Conservation (phyloP, 2,329 filamentous ascomycete species). For the Aspergillus novofumigatus region DNA sequence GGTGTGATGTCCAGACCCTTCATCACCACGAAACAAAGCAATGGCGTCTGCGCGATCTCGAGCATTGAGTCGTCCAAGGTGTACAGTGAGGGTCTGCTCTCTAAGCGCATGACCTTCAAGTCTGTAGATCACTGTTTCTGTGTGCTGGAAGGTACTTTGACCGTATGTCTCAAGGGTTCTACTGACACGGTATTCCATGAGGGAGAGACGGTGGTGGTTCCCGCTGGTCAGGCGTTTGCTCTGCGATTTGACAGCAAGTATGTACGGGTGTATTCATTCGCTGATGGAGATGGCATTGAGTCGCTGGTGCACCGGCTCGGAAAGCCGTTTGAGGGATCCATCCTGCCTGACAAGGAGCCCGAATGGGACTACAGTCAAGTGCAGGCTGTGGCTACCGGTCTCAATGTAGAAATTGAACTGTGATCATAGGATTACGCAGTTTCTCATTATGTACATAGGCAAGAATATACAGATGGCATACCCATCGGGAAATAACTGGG, state of each 20-base stretch:
- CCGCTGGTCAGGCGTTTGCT: constrained; percentile 45
- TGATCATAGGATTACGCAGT: neutral
- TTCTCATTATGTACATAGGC: too few relatives aligned
- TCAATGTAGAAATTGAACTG: constrained; percentile 17
- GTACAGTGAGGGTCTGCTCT: constrained; percentile 36
- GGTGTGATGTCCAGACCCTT: constrained; percentile 42
- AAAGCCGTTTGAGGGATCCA: constrained; percentile 26
- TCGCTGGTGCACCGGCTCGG: constrained; percentile 41
- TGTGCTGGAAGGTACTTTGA: constrained; percentile 46
- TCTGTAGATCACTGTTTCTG: constrained; percentile 52
- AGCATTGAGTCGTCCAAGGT: constrained; percentile 45
- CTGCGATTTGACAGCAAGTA: constrained; percentile 45
- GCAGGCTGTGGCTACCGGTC: constrained; percentile 11
- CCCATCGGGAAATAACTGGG: too few relatives aligned
- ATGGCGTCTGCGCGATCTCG: constrained; percentile 51
- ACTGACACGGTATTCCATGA: constrained; percentile 37
- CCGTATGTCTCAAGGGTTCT: constrained; percentile 37
- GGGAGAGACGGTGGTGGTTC: constrained; percentile 49
- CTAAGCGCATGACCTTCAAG: constrained; percentile 40
- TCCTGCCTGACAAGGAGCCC: constrained; percentile 37
- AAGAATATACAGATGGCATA: too few relatives aligned
- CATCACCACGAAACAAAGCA: constrained; percentile 45
- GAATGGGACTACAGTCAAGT: constrained; percentile 22
- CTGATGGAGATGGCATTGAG: constrained; percentile 49
- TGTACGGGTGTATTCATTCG: constrained; percentile 47